These are phyloP conservation scores for Alternaria consortialis DNA, from an alignment of 2,329 filamentous ascomycete species.

Conservation along the genomic window DNA sequence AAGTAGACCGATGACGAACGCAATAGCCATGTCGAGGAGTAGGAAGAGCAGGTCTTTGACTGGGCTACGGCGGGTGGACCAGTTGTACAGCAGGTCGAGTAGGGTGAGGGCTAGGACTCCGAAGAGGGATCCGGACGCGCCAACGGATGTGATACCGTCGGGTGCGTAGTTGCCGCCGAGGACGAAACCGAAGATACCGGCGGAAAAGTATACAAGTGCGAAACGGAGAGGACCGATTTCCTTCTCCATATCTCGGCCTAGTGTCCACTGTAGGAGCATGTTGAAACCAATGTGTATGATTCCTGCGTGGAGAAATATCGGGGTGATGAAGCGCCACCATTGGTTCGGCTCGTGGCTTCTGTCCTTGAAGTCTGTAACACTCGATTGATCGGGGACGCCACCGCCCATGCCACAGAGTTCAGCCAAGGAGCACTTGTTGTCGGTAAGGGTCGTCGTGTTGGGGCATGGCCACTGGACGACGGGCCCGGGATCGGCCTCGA, in stretches of 20 bases:
- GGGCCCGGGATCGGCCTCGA: conserved; percentile 59
- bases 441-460: conserved; percentile 70
- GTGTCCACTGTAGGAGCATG: conserved; percentile 85
- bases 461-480: conserved; percentile 77
- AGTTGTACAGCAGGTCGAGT: conserved; percentile 91
- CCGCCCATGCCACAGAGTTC: conserved; percentile 83
- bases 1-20: conserved; percentile 89
- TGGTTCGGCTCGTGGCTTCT: conserved; percentile 78
- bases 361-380: conserved; percentile 61
- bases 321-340: conserved; percentile 95
- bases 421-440: conserved; percentile 72
- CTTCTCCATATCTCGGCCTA: conserved; percentile 91
- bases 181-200: conserved; percentile 95
- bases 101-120: conserved; percentile 89
- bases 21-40: conserved; percentile 82
- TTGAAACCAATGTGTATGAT: conserved; percentile 97
- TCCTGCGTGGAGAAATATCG: conserved; percentile 95
- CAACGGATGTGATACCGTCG: conserved; percentile 79
- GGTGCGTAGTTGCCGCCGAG: conserved; percentile 93
- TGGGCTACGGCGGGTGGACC: conserved; percentile 79
- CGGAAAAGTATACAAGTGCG: conserved; percentile 85
- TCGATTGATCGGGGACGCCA: conserved; percentile 73
- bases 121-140: conserved; percentile 89
- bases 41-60: conserved; percentile 89
- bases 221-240: conserved; percentile 90